Evolutionary conservation across 1,139 yeast species (phyloP).

Genomic region (Nematodospora anomalae): DNA sequence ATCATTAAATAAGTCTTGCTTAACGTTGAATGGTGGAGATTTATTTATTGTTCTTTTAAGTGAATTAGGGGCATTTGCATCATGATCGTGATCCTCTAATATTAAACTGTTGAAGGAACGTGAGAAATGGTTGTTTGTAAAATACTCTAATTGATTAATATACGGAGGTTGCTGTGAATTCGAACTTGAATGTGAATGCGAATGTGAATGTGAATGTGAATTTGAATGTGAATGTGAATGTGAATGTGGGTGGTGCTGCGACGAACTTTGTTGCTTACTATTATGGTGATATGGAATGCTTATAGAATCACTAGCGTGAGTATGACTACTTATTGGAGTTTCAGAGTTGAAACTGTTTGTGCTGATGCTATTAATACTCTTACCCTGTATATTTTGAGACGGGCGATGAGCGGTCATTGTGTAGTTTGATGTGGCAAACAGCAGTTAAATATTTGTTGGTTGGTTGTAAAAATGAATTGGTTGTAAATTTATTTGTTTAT

Average conservation of each 20-base stretch:
- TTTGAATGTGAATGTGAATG: neutral
- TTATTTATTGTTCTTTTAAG: constrained; percentile 29
- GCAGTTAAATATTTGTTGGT: too few relatives aligned
- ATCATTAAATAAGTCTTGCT: constrained; percentile 30
- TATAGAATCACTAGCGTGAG: constrained; percentile 5
- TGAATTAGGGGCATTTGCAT: constrained; percentile 1
- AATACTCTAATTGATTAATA: constrained; percentile 31
- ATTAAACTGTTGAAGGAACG: constrained; percentile 48
- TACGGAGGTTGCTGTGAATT: constrained; percentile 13
- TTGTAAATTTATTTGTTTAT: constrained; percentile 5
- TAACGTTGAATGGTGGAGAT: constrained; percentile 47
- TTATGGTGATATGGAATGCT: constrained; percentile 4
- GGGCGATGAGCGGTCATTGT: constrained; percentile 3
- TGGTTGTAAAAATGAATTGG: constrained; percentile 6
- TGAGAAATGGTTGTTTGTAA: constrained; percentile 44
- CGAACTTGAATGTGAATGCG: neutral
- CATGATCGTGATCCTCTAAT: constrained; percentile 30
- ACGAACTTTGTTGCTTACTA: constrained; percentile 1
- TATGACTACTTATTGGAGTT: constrained; percentile 4
- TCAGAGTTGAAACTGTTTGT: constrained; percentile 1
- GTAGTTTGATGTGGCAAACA: neutral
- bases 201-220: neutral
- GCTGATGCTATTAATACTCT: neutral
- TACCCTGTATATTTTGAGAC: constrained; percentile 4
- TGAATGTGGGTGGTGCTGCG: neutral